Percentiles rank a stretch among this genome's conserved stretches.
Conservation (phyloP, 176 grass and related monocot genomes). For the Zoysia pacifica region DNA sequence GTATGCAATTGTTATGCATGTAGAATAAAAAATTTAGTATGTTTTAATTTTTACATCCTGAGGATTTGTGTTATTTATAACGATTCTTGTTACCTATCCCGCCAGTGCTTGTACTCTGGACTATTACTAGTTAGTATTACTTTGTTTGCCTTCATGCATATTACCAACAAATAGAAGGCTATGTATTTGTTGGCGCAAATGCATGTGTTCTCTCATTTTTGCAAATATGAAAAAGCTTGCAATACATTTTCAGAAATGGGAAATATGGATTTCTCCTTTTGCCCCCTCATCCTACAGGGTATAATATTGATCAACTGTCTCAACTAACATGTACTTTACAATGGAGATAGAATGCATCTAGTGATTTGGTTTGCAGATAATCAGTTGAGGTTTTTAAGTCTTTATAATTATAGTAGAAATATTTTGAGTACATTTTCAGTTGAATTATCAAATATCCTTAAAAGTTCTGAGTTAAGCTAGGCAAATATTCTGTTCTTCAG, state of each 20-base stretch:
- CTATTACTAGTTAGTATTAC: too few relatives aligned
- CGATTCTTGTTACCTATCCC: too few relatives aligned
- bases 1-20: not conserved
- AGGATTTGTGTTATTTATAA: too few relatives aligned
- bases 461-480: not conserved
- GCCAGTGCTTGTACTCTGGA: too few relatives aligned
- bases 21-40: too few relatives aligned
- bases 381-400: not conserved
- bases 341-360: not conserved
- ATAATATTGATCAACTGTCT: too few relatives aligned
- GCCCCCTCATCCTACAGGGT: too few relatives aligned
- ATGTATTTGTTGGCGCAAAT: not conserved
- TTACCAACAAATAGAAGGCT: not conserved
- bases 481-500: not conserved
- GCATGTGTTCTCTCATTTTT: not conserved
- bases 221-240: not conserved
- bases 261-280: too few relatives aligned
- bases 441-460: not conserved
- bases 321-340: not conserved
- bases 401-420: not conserved
- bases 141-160: not conserved
- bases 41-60: too few relatives aligned
- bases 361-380: not conserved
- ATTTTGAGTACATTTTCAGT: not conserved
- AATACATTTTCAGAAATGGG: not conserved